Conservation (phyloP, 495 filamentous ascomycete species). For the Cercophora samala region DNA sequence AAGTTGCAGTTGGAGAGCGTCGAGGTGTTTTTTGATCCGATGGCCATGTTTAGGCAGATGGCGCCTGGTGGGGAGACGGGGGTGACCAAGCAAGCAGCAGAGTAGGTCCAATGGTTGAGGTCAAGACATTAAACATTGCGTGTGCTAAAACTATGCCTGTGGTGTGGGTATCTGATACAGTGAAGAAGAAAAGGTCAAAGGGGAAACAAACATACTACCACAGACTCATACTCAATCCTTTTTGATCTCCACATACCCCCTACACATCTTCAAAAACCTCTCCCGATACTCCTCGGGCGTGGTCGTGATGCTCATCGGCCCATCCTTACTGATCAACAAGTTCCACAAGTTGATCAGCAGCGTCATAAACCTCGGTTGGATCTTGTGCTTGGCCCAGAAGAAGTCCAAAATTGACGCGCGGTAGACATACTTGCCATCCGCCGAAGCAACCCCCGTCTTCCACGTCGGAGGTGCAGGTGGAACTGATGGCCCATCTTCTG, state of each 20-base stretch:
- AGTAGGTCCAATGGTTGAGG: not conserved
- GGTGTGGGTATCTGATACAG: not conserved
- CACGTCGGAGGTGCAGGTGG: conserved; percentile 44
- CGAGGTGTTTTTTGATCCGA: conserved; percentile 62
- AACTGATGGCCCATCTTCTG: conserved; percentile 25
- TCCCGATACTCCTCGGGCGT: conserved; percentile 61
- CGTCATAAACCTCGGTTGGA: conserved; percentile 60
- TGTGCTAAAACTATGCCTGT: not conserved
- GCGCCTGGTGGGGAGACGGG: conserved; percentile 24
- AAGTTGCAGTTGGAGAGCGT: conserved; percentile 53
- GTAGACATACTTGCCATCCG: conserved; percentile 62
- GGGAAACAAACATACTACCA: not conserved
- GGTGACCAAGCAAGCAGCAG: conserved; percentile 15
- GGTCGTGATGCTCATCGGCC: conserved; percentile 69
- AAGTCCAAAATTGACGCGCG: conserved; percentile 62
- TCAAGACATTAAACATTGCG: not conserved
- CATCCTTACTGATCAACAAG: conserved; percentile 48
- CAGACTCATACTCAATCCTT: conserved; percentile 19
- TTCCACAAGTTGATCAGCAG: conserved; percentile 60
- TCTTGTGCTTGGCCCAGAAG: conserved; percentile 68
- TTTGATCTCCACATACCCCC: conserved; percentile 51
- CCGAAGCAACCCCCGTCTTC: conserved; percentile 54
- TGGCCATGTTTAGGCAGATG: conserved; percentile 66
- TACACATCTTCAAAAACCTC: conserved; percentile 62
- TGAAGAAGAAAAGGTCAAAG: not conserved